A percentile compares a stretch with the other conserved stretches of the same genome.
Conservation (phyloP, 2,329 filamentous ascomycete species). For the Aspergillus ibericus region DNA sequence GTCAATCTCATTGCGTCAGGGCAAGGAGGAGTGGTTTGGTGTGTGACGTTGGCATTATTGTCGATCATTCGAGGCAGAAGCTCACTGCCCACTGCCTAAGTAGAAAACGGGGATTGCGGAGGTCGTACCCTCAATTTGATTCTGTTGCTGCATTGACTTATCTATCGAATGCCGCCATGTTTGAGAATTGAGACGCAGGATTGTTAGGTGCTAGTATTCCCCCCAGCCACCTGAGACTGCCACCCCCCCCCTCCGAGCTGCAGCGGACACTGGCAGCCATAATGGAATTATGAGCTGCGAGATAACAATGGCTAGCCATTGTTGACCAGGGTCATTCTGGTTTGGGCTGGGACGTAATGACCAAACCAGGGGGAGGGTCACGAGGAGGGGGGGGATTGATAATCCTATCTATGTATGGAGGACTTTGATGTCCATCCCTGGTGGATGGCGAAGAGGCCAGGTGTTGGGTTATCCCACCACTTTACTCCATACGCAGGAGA, state of each 20-base stretch:
- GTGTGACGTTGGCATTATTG: constrained; percentile 11
- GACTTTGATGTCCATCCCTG: background rate
- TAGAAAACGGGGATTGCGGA: background rate
- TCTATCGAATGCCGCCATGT: background rate
- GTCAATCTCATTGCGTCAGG: constrained; percentile 7
- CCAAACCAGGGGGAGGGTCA: background rate
- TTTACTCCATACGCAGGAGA: background rate
- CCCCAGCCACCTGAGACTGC: background rate
- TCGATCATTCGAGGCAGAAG: background rate
- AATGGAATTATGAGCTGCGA: background rate
- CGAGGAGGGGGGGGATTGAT: too few relatives aligned
- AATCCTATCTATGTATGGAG: too few relatives aligned
- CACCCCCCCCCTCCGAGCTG: too few relatives aligned
- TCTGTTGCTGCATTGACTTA: background rate
- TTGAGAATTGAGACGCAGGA: background rate
- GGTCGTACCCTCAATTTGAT: background rate
- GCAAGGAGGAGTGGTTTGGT: background rate
- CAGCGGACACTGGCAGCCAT: background rate
- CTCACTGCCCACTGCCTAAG: background rate
- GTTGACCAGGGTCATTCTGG: background rate
- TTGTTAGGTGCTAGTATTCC: background rate
- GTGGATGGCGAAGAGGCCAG: background rate
- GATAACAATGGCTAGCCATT: background rate
- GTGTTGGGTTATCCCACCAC: background rate
- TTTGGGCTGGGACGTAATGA: background rate